A percentile compares a stretch with the other conserved stretches of the same genome.
phyloP scores from a whole-genome alignment of 2,329 filamentous ascomycete genomes.

The Neonectria sp. region DNA sequence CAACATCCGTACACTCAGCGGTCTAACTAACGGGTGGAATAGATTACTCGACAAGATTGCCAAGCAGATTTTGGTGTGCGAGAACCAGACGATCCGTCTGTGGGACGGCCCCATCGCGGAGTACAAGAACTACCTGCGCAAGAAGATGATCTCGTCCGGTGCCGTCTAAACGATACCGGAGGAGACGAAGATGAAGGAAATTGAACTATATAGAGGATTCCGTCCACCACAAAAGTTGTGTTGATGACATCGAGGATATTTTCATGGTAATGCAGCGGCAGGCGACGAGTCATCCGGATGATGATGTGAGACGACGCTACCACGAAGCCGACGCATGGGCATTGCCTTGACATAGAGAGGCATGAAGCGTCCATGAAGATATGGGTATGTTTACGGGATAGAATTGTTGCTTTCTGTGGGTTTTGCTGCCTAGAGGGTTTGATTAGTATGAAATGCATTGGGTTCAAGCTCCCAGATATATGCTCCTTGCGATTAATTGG shows the following conservation, averaged over 20 bases:
- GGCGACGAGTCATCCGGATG: slow-evolving; percentile 48
- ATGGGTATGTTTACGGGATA: slow-evolving; percentile 52
- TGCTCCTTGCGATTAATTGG: not conserved
- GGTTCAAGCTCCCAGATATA: slow-evolving; percentile 20
- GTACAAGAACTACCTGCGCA: slow-evolving; percentile 98
- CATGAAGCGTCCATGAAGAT: slow-evolving; percentile 48
- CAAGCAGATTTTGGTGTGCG: slow-evolving; percentile 99
- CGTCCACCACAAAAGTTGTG: slow-evolving; percentile 48
- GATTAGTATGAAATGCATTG: slow-evolving; percentile 46
- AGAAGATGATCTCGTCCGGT: slow-evolving; percentile 96
- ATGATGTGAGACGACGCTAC: slow-evolving; percentile 48
- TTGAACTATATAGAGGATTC: slow-evolving; percentile 51
- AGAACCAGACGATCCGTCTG: slow-evolving; percentile 92
- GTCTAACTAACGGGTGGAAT: slow-evolving; percentile 34
- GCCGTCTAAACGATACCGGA: slow-evolving; percentile 75
- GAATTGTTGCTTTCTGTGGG: slow-evolving; percentile 51
- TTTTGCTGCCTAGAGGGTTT: slow-evolving; percentile 42
- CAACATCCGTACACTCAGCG: not conserved
- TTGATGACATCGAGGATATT: slow-evolving; percentile 48
- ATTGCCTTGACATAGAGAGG: slow-evolving; percentile 50
- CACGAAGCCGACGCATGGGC: slow-evolving; percentile 49
- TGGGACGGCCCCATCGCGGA: slow-evolving; percentile 93
- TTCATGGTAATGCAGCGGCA: slow-evolving; percentile 48
- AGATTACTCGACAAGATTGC: slow-evolving; percentile 99
- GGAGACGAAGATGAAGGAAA: slow-evolving; percentile 41